phyloP scores from a whole-genome alignment of 2,329 filamentous ascomycete species.

The Apiospora marii region DNA sequence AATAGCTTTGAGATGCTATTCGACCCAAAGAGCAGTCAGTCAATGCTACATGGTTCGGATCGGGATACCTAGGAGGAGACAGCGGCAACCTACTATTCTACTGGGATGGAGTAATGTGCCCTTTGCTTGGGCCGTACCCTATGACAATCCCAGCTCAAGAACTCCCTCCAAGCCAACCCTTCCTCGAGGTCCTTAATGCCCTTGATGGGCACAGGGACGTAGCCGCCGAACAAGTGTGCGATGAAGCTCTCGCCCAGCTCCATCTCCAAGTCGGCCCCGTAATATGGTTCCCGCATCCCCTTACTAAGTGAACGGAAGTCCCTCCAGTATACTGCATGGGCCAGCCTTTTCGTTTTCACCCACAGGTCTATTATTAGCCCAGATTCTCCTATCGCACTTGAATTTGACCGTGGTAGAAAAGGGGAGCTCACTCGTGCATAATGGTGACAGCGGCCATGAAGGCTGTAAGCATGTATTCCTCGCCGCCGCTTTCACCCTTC shows the following conservation, averaged over 20 bases:
- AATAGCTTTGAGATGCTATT: slow-evolving; percentile 38
- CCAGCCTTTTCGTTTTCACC: slow-evolving; percentile 33
- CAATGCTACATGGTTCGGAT: background rate
- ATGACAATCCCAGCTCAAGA: slow-evolving; percentile 43
- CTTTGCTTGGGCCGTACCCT: slow-evolving; percentile 42
- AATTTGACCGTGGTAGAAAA: background rate
- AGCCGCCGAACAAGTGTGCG: slow-evolving; percentile 44
- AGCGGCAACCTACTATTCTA: slow-evolving; percentile 40
- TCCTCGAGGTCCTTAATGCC: slow-evolving; percentile 26
- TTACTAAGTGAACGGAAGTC: slow-evolving; percentile 39
- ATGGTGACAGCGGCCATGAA: slow-evolving; percentile 45
- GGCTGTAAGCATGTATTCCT: slow-evolving; percentile 45
- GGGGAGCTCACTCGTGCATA: slow-evolving; percentile 42
- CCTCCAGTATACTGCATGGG: slow-evolving; percentile 45
- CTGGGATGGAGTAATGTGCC: slow-evolving; percentile 43
- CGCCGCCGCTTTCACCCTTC: slow-evolving; percentile 27
- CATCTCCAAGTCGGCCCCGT: slow-evolving; percentile 46
- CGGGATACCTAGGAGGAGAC: background rate
- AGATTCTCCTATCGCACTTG: background rate
- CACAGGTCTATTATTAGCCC: background rate
- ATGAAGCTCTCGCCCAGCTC: slow-evolving; percentile 47
- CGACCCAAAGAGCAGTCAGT: slow-evolving; percentile 15
- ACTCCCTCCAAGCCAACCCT: slow-evolving; percentile 43
- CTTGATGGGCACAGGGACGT: slow-evolving; percentile 41
- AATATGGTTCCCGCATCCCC: slow-evolving; percentile 43